Evolutionary conservation across 1,284 basidiomycete genomes (phyloP), one percentile per base, ranked within the genome.

Genomic region (Ceratobasidium sp.): DNA sequence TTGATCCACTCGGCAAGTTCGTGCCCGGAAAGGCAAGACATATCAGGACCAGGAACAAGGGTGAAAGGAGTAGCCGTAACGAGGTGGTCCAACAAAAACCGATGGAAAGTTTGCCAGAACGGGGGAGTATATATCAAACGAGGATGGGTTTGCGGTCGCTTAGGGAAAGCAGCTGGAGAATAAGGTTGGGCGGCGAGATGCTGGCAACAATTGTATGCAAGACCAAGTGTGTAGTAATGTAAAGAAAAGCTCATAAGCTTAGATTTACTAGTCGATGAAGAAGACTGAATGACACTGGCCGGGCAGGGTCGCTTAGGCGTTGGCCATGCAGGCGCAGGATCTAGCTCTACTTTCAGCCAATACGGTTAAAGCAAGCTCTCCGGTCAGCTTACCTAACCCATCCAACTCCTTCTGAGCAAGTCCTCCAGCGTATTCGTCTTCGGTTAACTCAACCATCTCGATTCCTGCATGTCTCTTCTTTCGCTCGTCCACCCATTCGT

Each of bases 211-310:
- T 74, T 64, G 20, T 5, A 62, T 7, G n/a, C 7, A 20, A 62
- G 70, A 17, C 59, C 59, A 12, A 74, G 3, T 3, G 70, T 74
- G n/a, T 74, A 64, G 44, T n/a, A 74, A n/a, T 74, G 46, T 1
- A 74, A 28, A 15, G 70, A 74, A 44, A 74, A 74, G 44, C 59
- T 46, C 57, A 64, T 26, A 12, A 74, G 40, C 33, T 74, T 74
- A 23, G 59, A 28, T 17, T 17, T 42, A 7, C 3, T 23, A 33
- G 59, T 64, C 6, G 70, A 38, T 12, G 50, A n/a, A 17, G 70
- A 62, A 1, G 59, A 62, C 28, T 74, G 57, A n/a, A 73, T 48
- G n/a, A 73, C 50, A 1, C 61, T 13, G 4, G 57, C 57, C 7
- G 70, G 70, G 5, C 57, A 48, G 20, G 57, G 70, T 17, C 69